Conservation (phyloP, 2,329 filamentous ascomycete genomes). For the Diaporthe sp. region DNA sequence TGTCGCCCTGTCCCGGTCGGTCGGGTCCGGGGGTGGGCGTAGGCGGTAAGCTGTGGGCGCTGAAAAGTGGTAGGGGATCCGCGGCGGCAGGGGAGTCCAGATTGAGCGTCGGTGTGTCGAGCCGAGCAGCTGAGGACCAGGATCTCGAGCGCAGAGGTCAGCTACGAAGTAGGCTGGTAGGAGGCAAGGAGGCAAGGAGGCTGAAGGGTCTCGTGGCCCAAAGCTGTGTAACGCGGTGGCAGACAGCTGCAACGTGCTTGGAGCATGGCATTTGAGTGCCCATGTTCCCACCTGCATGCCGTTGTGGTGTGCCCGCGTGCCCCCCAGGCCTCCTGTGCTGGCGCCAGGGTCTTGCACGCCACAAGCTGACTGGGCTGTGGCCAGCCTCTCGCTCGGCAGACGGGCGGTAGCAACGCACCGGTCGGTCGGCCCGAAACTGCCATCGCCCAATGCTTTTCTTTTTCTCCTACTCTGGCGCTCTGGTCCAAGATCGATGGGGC, state of each 20-base stretch:
- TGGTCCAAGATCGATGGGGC: not conserved
- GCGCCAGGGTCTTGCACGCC: not conserved
- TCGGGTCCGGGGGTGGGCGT: conserved; percentile 13
- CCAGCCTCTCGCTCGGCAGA: not conserved
- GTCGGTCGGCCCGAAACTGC: conserved; percentile 7
- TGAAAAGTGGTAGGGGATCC: not conserved
- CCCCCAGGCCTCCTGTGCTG: not conserved
- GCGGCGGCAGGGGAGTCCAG: not conserved
- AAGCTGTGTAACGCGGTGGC: conserved; percentile 1
- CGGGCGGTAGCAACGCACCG: not conserved
- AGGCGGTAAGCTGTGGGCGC: too few relatives aligned
- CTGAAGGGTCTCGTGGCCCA: not conserved
- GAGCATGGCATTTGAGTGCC: not conserved
- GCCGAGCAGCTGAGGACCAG: conserved; percentile 11
- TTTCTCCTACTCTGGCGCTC: not conserved
- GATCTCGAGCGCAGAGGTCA: not conserved
- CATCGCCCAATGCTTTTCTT: not conserved
- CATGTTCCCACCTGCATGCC: not conserved
- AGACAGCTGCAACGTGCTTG: conserved; percentile 16
- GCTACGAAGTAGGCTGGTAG: not conserved
- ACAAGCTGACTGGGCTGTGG: not conserved
- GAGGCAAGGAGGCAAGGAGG: not conserved
- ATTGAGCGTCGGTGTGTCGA: conserved; percentile 8
- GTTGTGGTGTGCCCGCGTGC: not conserved
- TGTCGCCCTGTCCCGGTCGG: conserved; percentile 27